Percentiles rank a stretch among this genome's conserved stretches.
These are phyloP conservation scores for Periconia digitata DNA, from an alignment of 2,329 filamentous ascomycete genomes.

Conservation along the genomic window DNA sequence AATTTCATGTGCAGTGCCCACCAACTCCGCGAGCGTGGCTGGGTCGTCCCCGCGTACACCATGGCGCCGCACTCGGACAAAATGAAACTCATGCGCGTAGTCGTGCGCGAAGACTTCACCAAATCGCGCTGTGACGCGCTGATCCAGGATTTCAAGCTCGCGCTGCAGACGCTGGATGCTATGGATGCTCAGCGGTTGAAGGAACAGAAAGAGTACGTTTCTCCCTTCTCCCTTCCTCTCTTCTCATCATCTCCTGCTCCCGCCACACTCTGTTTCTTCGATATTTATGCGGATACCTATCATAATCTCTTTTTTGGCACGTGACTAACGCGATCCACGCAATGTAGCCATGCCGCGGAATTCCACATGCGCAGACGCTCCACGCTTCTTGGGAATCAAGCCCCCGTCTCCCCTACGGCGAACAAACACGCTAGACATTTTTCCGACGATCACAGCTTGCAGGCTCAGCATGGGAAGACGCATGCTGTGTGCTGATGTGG, in stretches of 20 bases:
- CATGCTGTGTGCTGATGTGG: conserved; percentile 81
- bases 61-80: conserved; percentile 87
- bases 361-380: conserved; percentile 29
- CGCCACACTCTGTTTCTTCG: not conserved
- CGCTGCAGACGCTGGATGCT: conserved; percentile 67
- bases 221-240: not conserved
- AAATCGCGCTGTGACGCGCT: conserved; percentile 78
- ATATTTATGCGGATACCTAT: not conserved
- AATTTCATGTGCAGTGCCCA: conserved; percentile 58
- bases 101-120: conserved; percentile 90
- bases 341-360: conserved; percentile 14
- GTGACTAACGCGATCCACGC: no score
- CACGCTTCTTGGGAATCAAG: conserved; percentile 29
- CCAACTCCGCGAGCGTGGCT: conserved; percentile 80
- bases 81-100: conserved; percentile 88
- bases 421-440: conserved; percentile 47
- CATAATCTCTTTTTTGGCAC: not conserved
- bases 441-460: conserved; percentile 81
- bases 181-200: conserved; percentile 74
- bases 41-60: conserved; percentile 95
- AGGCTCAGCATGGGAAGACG: conserved; percentile 89
- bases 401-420: conserved; percentile 28
- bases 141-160: conserved; percentile 76
- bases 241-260: not conserved
- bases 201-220: conserved; percentile 64